Conservation (phyloP, 148 eudicot genomes). For the Silene latifolia region DNA sequence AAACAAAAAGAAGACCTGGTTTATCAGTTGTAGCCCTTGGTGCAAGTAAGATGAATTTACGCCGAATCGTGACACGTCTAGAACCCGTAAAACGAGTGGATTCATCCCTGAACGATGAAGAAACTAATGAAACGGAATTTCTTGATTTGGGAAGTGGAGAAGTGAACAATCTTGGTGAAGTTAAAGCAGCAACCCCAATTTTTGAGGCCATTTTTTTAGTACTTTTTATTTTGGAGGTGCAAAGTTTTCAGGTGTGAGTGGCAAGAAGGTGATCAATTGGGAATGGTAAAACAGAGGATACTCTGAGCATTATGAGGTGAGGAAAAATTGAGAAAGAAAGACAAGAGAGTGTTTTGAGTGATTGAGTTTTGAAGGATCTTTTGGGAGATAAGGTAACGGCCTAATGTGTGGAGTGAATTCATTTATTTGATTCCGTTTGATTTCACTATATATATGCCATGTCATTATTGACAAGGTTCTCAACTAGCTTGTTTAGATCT, state of each 20-base stretch:
- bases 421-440: not conserved
- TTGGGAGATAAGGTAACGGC: constrained; percentile 46
- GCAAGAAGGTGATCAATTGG: constrained; percentile 20
- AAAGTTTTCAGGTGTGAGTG: not conserved
- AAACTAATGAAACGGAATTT: constrained; percentile 27
- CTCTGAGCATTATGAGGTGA: constrained; percentile 25
- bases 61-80: constrained; percentile 31
- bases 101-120: constrained; percentile 36
- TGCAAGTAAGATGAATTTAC: constrained; percentile 39
- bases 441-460: constrained; percentile 15
- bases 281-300: constrained; percentile 10
- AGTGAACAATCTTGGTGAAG: constrained; percentile 41
- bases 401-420: constrained; percentile 48
- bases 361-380: constrained; percentile 18
- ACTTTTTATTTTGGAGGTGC: no score
- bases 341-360: not conserved
- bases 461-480: constrained; percentile 9
- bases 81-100: constrained; percentile 35
- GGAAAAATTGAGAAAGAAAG: not conserved
- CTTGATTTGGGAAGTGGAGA: constrained; percentile 41
- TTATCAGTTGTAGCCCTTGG: constrained; percentile 79
- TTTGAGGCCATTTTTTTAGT: constrained; percentile 58
- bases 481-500: not conserved
- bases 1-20: constrained; percentile 42
- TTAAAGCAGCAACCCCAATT: constrained; percentile 45